Conservation (phyloP, 108 stramenopile species). For the Stephanodiscus triporus region DNA sequence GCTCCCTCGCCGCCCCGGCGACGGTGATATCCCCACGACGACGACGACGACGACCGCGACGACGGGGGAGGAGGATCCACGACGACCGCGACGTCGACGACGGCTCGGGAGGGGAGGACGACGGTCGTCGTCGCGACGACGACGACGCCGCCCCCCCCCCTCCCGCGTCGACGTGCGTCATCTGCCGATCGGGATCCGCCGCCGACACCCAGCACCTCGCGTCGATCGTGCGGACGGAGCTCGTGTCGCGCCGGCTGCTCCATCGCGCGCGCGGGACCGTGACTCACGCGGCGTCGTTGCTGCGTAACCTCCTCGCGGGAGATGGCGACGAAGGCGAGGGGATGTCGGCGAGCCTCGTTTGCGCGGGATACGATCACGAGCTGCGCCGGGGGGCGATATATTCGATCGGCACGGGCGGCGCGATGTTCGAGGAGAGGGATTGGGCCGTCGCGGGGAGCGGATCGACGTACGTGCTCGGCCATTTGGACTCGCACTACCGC, state of each 20-base stretch:
- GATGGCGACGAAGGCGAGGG: slow-evolving; percentile 2
- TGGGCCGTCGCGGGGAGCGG: slow-evolving; percentile 81
- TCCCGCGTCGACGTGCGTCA: slow-evolving; percentile 57
- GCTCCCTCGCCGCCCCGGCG: not conserved
- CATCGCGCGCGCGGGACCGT: slow-evolving; percentile 52
- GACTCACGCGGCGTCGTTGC: slow-evolving; percentile 67
- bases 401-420: slow-evolving; percentile 58
- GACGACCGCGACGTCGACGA: not conserved
- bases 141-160: not conserved
- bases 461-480: slow-evolving; percentile 68
- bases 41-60: not conserved
- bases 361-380: slow-evolving; percentile 73
- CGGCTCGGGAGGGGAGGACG: slow-evolving; percentile 8
- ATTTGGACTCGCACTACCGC: slow-evolving; percentile 55
- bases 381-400: slow-evolving; percentile 60
- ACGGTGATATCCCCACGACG: not conserved
- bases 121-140: not conserved
- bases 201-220: slow-evolving; percentile 84
- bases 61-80: slow-evolving; percentile 2
- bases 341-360: slow-evolving; percentile 70
- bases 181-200: slow-evolving; percentile 85
- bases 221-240: slow-evolving; percentile 40
- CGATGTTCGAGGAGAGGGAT: slow-evolving; percentile 61
- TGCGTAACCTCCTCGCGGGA: slow-evolving; percentile 50
- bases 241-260: slow-evolving; percentile 50